Evolutionary conservation across 208 protist genomes (phyloP).

Genomic region (Zelonia costaricensis): DNA sequence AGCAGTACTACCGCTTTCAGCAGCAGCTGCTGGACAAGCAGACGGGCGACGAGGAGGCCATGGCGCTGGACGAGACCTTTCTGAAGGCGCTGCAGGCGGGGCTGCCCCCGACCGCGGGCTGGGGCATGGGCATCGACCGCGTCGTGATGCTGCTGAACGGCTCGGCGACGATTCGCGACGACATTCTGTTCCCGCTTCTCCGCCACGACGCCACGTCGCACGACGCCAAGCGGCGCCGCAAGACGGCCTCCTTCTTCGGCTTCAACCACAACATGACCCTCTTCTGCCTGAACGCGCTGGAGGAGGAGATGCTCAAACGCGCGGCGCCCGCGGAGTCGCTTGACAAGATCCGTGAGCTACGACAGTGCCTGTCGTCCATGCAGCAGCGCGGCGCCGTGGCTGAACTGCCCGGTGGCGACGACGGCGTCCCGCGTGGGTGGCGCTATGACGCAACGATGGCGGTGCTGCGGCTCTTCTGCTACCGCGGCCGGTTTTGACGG

Average conservation of each 20-base stretch:
- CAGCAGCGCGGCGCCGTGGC: constrained; percentile 17
- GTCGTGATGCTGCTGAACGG: constrained; percentile 94
- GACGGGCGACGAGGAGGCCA: constrained; percentile 94
- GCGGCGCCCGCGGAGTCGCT: constrained; percentile 44
- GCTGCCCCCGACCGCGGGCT: constrained; percentile 94
- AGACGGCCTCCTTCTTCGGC: constrained; percentile 78
- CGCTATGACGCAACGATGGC: constrained; percentile 63
- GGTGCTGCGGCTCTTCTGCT: constrained; percentile 72
- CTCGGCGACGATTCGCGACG: constrained; percentile 81
- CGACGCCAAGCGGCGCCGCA: constrained; percentile 73
- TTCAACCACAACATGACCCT: constrained; percentile 86
- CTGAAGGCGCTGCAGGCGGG: constrained; percentile 94
- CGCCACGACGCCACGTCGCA: constrained; percentile 71
- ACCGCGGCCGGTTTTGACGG: constrained; percentile 31
- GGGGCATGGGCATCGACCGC: constrained; percentile 96
- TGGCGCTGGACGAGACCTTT: constrained; percentile 93
- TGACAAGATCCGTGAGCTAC: constrained; percentile 66
- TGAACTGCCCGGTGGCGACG: constrained; percentile 7
- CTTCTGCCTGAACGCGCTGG: constrained; percentile 76
- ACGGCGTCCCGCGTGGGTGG: constrained; percentile 35
- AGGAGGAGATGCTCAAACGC: constrained; percentile 75
- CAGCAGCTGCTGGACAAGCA: constrained; percentile 86
- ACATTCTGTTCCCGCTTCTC: constrained; percentile 88
- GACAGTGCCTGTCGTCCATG: constrained; percentile 51
- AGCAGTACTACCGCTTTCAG: constrained; percentile 95